Base-by-base conservation (phyloP, 2,329 filamentous ascomycete genomes). In the Colletotrichum godetiae region DNA sequence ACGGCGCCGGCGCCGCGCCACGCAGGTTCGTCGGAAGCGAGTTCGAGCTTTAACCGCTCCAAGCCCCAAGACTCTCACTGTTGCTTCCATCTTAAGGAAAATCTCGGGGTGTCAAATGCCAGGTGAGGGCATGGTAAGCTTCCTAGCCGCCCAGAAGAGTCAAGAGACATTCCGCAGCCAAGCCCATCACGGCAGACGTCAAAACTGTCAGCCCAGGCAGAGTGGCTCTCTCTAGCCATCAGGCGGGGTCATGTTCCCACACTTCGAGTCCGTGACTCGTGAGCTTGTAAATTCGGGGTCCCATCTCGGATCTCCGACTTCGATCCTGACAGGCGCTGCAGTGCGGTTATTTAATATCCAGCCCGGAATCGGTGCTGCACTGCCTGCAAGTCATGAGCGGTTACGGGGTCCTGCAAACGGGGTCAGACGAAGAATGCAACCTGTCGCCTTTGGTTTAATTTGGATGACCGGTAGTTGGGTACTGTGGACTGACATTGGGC, bases 1-100 rank as follows among this genome's bases (percentile, higher is more conserved):
- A 70, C 70, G 70, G 67, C 60, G 67, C 70, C 70, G 70, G 59
- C 49, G 56, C 55, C 70, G 35, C 70, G 60, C 70, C 56, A 73
- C 71, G 35, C 22, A 52, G 35, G 55, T 60, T 65, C 33, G 66
- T 63, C n/a, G 29, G 42, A 64, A 65, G 55, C 70, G 55, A 65
- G 55, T 29, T 60, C 33, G 24, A 57, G 35, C 52, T 37, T 64
- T 56, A 33, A 62, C 46, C 29, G 49, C 59, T 24, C 59, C 59
- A 63, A 31, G 57, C 33, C 33, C 33, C 11, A 31, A 31, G 31
- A 35, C 31, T 49, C 42, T 49, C 42, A 3, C 42, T 49, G 19
- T 49, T 49, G 42, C 42, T 49, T 49, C 42, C 19, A 22, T 49
- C 10, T 19, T 49, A 22, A 49, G n/a, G 56, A 37, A 24, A 22